A percentile compares a stretch with the other conserved stretches of the same genome.
Evolutionary conservation across 2,329 filamentous ascomycete genomes (phyloP).

Genomic region (Fusarium sp.): DNA sequence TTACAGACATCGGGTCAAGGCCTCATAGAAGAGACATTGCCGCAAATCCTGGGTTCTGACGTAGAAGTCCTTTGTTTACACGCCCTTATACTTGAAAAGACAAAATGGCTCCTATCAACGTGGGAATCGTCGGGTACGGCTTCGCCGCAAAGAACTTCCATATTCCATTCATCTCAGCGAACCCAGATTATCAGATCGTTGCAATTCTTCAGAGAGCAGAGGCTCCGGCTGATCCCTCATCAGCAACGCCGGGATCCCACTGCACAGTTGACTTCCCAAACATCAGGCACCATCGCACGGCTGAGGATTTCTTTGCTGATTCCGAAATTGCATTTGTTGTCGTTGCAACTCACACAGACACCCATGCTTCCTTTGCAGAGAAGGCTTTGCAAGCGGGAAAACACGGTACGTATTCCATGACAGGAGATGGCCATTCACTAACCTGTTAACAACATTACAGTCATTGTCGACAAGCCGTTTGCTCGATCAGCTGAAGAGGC

Average conservation of each 20-base stretch:
- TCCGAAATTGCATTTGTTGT: slow-evolving; percentile 69
- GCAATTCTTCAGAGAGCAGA: slow-evolving; percentile 61
- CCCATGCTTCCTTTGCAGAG: slow-evolving; percentile 33
- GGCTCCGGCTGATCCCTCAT: slow-evolving; percentile 47
- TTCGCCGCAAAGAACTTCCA: slow-evolving; percentile 61
- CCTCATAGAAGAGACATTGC: not conserved
- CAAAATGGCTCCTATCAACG: slow-evolving; percentile 52
- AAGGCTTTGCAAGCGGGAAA: slow-evolving; percentile 30
- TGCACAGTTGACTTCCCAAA: slow-evolving; percentile 61
- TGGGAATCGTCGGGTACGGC: slow-evolving; percentile 64
- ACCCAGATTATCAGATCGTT: slow-evolving; percentile 58
- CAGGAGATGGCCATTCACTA: not conserved
- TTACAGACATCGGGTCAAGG: not conserved
- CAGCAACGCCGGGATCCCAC: slow-evolving; percentile 49
- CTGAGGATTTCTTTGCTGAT: slow-evolving; percentile 71
- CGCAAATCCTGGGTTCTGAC: not conserved
- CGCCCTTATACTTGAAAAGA: not conserved
- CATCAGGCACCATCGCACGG: slow-evolving; percentile 67
- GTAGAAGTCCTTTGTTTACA: not conserved
- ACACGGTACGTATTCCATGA: slow-evolving; percentile 19
- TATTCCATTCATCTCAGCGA: slow-evolving; percentile 61
- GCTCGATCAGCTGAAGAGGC: slow-evolving; percentile 31
- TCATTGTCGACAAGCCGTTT: slow-evolving; percentile 41
- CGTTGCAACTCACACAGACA: slow-evolving; percentile 50
- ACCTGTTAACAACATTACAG: not conserved